Conservation (phyloP, 2,329 filamentous ascomycete species). For the Zymoseptoria crescenta region DNA sequence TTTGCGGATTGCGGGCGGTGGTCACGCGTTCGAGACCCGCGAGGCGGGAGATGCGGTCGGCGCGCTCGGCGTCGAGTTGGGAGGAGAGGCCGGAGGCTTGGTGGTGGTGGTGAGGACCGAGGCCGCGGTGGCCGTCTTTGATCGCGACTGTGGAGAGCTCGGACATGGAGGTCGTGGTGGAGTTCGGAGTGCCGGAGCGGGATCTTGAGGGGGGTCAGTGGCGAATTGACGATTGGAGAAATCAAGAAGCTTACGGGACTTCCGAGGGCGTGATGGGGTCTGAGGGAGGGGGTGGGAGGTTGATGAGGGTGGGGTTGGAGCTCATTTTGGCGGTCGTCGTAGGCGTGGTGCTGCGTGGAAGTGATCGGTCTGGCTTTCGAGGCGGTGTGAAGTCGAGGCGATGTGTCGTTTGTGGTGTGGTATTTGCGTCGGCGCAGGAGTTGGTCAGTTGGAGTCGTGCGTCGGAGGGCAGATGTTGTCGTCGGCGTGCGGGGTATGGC, state of each 20-base stretch:
- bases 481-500: background rate
- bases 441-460: too few relatives aligned
- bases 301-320: constrained; percentile 62
- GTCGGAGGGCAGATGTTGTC: background rate
- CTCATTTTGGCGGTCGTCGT: constrained; percentile 16
- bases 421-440: background rate
- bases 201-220: constrained; percentile 10
- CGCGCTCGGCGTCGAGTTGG: constrained; percentile 42
- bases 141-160: constrained; percentile 89
- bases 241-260: constrained; percentile 56
- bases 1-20: constrained; percentile 51
- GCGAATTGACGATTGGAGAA: constrained; percentile 6
- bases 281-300: constrained; percentile 73
- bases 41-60: constrained; percentile 88
- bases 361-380: background rate
- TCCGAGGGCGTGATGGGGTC: constrained; percentile 82
- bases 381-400: background rate
- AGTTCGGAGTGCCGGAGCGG: constrained; percentile 80
- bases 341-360: background rate
- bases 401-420: background rate
- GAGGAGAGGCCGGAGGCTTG: constrained; percentile 45
- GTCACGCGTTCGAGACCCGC: constrained; percentile 84
- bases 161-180: constrained; percentile 83
- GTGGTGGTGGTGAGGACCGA: constrained; percentile 56
- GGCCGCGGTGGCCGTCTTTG: constrained; percentile 89